A percentile compares a stretch with the other conserved stretches of the same genome.
phyloP scores from a whole-genome alignment of 106 monocot genomes.

The Dioscorea zingiberensis region DNA sequence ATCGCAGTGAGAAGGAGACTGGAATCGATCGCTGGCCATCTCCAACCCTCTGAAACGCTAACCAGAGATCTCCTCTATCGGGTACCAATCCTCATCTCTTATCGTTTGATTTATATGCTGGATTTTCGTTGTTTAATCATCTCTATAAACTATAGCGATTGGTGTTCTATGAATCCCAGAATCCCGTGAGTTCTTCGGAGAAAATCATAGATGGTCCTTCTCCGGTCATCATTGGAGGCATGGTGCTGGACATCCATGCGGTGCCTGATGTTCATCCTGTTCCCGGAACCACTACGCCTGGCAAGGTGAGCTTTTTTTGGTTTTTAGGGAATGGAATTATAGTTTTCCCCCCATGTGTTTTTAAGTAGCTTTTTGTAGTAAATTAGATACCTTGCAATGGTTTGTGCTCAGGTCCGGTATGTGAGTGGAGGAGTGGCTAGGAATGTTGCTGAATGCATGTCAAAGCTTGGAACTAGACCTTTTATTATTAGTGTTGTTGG shows the following conservation, averaged over 20 bases:
- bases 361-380: background rate
- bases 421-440: constrained; percentile 80
- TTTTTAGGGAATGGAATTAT: background rate
- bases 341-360: background rate
- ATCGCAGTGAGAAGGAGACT: constrained; percentile 26
- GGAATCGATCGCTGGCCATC: constrained; percentile 33
- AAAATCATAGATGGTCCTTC: background rate
- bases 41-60: constrained; percentile 3
- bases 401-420: constrained; percentile 44
- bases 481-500: constrained; percentile 84
- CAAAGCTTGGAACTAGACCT: constrained; percentile 64
- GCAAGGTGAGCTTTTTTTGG: constrained; percentile 32
- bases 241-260: constrained; percentile 80
- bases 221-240: constrained; percentile 73
- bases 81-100: constrained; percentile 4
- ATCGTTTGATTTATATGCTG: background rate
- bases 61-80: constrained; percentile 12
- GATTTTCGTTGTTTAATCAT: background rate
- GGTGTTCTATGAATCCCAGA: constrained; percentile 7
- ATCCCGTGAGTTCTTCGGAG: background rate
- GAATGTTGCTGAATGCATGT: constrained; percentile 89
- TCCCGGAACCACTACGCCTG: constrained; percentile 67
- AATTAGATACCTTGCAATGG: background rate
- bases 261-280: constrained; percentile 30
- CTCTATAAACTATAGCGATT: too few species aligned